Evolutionary conservation across 2,329 filamentous ascomycete genomes (phyloP), one percentile per base, ranked within the genome.

Genomic region (Aspergillus fumigatiaffinis): DNA sequence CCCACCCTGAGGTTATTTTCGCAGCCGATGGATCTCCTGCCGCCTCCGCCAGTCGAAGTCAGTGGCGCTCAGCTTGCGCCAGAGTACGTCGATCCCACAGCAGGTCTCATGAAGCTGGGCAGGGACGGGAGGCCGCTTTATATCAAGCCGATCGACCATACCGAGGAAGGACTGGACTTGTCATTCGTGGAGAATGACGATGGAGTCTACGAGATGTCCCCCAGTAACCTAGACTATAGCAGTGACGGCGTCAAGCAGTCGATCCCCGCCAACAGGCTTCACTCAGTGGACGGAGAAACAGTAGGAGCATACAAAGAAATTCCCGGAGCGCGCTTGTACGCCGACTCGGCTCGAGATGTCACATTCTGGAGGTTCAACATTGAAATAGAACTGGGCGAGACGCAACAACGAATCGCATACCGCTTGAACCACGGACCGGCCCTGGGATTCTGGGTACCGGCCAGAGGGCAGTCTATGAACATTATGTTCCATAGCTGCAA

Each of bases 401-500:
- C 81, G 57, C 90, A 97, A 74, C 86, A 92, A 66, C 88, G 93
- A 42, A 89, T 99, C 62, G 93, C 92, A 0, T 99, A 99, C 74
- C 90, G 92, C 54, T 96, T 99, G 78, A 99, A 99, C 69, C 84
- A 88, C 50, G 93, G 94, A 0, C 92, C 93, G 5, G 86, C 91
- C 2, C 87, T 90, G 53, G 91, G 89, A 1, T 99, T 99, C 73
- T 99, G 94, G 93, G 91, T 99, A 0, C 94, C 95, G 4, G 89
- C 88, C 32, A 84, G 82, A 51, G 88, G 86, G 17, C 83, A 96
- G 71, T 85, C 89, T 2, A 99, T 99, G 94, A 97, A 97, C 76
- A 90, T 97, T 71, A 96, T 97, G 92, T 99, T 97, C 77, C 85
- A 97, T 77, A 96, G 90, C 71, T 96, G 94, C 79, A 99, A 99